phyloP scores from a whole-genome alignment of 2,329 filamentous ascomycete genomes.

The Incumbomyces delicatus region DNA sequence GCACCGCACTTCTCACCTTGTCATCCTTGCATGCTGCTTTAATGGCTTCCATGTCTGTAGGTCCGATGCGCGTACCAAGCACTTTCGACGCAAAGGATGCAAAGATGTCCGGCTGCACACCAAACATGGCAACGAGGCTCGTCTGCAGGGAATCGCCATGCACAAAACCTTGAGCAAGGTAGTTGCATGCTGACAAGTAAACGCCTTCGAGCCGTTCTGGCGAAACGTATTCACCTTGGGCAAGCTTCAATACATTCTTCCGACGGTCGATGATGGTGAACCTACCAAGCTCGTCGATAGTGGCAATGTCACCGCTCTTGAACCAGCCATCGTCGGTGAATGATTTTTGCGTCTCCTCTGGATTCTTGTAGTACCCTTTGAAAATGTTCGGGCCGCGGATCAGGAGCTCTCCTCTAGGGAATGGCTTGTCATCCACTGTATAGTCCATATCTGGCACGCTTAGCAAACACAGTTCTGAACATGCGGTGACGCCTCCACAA shows the following conservation, averaged over 20 bases:
- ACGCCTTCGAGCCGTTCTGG: slow-evolving; percentile 96
- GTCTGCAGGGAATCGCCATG: slow-evolving; percentile 82
- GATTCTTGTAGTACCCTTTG: slow-evolving; percentile 80
- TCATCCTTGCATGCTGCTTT: slow-evolving; percentile 57
- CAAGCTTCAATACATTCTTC: slow-evolving; percentile 98
- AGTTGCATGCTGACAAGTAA: slow-evolving; percentile 69
- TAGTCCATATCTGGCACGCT: slow-evolving; percentile 96
- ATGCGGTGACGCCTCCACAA: slow-evolving; percentile 63
- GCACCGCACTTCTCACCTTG: slow-evolving; percentile 62
- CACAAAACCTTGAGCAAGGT: slow-evolving; percentile 73
- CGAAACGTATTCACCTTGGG: slow-evolving; percentile 96
- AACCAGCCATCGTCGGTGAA: slow-evolving; percentile 92
- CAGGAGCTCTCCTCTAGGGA: slow-evolving; percentile 81
- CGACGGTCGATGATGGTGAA: slow-evolving; percentile 91
- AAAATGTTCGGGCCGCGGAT: slow-evolving; percentile 74
- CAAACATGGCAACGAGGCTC: slow-evolving; percentile 75
- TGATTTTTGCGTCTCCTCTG: slow-evolving; percentile 72
- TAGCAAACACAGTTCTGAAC: slow-evolving; percentile 65
- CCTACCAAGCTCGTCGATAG: slow-evolving; percentile 73
- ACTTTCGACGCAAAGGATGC: slow-evolving; percentile 70
- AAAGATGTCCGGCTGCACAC: slow-evolving; percentile 75
- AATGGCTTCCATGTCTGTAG: slow-evolving; percentile 58
- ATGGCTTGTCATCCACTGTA: slow-evolving; percentile 72
- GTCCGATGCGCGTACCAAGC: slow-evolving; percentile 55
- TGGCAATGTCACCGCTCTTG: slow-evolving; percentile 84